These are phyloP conservation scores for Pistacia atlantica DNA, from an alignment of 345 rosid species.

Conservation along the genomic window DNA sequence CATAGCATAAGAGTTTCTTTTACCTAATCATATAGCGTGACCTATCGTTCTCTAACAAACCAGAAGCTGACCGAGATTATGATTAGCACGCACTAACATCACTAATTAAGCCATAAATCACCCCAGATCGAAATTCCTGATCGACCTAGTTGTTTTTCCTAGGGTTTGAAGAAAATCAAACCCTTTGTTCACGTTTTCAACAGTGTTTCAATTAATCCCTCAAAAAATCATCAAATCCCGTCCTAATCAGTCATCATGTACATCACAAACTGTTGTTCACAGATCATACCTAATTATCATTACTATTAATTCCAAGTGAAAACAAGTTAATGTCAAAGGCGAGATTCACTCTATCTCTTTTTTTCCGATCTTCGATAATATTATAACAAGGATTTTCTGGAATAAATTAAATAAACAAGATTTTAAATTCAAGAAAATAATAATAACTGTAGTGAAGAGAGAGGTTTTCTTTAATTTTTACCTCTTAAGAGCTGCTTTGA, in stretches of 20 bases:
- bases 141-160: neutral
- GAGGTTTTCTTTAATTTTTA: conserved; percentile 20
- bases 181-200: neutral
- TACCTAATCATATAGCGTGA: neutral
- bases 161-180: conserved; percentile 26
- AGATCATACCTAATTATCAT: conserved; percentile 12
- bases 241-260: neutral
- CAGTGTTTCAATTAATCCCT: conserved; percentile 6
- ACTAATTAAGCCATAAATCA: conserved; percentile 10
- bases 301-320: neutral
- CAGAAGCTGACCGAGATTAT: neutral
- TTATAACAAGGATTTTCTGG: neutral
- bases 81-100: conserved; percentile 11
- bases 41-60: neutral
- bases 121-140: conserved; percentile 26
- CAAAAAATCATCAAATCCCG: neutral
- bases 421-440: conserved; percentile 4
- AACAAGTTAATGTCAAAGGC: neutral
- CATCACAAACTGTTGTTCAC: neutral
- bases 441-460: conserved; percentile 18
- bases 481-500: conserved; percentile 34
- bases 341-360: conserved; percentile 4
- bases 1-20: neutral
- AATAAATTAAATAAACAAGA: conserved; percentile 8
- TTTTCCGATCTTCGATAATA: conserved; percentile 13